phyloP scores from a whole-genome alignment of 2,329 filamentous ascomycete genomes.

The Aspergillus pseudoterreus region DNA sequence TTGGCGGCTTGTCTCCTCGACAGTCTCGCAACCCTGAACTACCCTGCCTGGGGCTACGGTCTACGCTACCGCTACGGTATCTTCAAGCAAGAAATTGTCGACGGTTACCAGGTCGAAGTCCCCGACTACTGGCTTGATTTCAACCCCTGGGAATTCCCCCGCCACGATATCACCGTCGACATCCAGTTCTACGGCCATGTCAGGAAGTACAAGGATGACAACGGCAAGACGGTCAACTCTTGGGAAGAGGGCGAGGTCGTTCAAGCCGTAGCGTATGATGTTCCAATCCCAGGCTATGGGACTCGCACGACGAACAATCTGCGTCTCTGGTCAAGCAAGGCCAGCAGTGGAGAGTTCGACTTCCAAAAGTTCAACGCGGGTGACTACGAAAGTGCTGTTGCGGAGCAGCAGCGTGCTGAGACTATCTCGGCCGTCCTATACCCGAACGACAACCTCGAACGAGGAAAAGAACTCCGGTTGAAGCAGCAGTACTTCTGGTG shows the following conservation, averaged over 20 bases:
- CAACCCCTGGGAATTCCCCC: conserved; percentile 97
- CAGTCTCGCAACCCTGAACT: conserved; percentile 90
- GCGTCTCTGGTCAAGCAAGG: conserved; percentile 95
- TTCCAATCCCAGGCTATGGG: conserved; percentile 83
- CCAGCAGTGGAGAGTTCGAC: conserved; percentile 94
- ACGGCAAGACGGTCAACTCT: conserved; percentile 68
- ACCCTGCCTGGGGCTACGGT: conserved; percentile 95
- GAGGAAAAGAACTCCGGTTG: conserved; percentile 91
- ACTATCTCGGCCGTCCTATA: conserved; percentile 97
- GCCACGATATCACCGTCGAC: conserved; percentile 92
- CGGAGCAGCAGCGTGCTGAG: conserved; percentile 97
- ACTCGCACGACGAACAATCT: conserved; percentile 94
- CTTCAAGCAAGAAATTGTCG: conserved; percentile 98
- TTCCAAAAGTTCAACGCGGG: conserved; percentile 99
- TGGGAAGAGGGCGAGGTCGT: conserved; percentile 97
- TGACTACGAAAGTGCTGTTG: conserved; percentile 95
- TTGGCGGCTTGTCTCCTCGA: conserved; percentile 96
- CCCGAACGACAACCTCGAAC: conserved; percentile 94
- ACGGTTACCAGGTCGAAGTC: conserved; percentile 96
- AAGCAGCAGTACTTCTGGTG: conserved; percentile 99
- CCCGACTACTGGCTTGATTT: conserved; percentile 99
- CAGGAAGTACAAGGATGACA: conserved; percentile 67
- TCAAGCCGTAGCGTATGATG: conserved; percentile 87
- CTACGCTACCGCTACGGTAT: conserved; percentile 94
- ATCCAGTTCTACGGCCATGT: conserved; percentile 95